Base-by-base conservation (phyloP, 2,329 filamentous ascomycete genomes). In the Aspergillus ochraceus region DNA sequence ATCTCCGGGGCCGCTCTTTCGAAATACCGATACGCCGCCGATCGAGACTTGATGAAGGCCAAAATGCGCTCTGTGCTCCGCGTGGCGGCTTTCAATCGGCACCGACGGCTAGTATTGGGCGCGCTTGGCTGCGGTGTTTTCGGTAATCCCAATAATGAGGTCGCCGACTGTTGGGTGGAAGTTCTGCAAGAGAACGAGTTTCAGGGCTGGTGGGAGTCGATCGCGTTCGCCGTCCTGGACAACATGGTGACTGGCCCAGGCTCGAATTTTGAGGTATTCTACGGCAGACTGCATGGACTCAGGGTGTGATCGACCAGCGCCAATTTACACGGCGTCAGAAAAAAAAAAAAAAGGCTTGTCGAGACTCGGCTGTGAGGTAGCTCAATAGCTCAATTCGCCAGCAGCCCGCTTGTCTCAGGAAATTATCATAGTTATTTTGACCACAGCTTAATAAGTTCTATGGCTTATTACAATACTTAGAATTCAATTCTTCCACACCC, bases 61-160 rank as follows among this genome's bases (percentile, higher is more conserved):
- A 90, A 89, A 71, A 89, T 90, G 79, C 77, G 86, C 22, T 69
- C 88, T 19, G 79, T 82, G 19, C 73, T 90, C 54, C 79, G 88
- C 4, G 81, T 87, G 58, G 86, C 87, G 2, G 87, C 81, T n/a
- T 70, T 70, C 4, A 78, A 83, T 29, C 79, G 79, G 1, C 86
- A 90, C 66, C 77, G 81, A 22, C 78, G 82, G 64, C 73, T 91
- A 9, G 84, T 91, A 5, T 78, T 92, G 1, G 88, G 89, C 0
- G 88, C 89, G 0, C 69, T 91, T 53, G 89, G 89, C 0, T 91
- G 88, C 66, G 89, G 88, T 3, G 87, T 83, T 0, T 90, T 89
- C 70, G 66, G 65, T 0, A 89, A 90, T 69, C 89, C 89, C 9
- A 79, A 80, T 0, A 73, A 77, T 32, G 85, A 86, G 61, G 84